Evolutionary conservation across 495 filamentous ascomycete species (phyloP).

Genomic region (Aspergillus olivimuriae): DNA sequence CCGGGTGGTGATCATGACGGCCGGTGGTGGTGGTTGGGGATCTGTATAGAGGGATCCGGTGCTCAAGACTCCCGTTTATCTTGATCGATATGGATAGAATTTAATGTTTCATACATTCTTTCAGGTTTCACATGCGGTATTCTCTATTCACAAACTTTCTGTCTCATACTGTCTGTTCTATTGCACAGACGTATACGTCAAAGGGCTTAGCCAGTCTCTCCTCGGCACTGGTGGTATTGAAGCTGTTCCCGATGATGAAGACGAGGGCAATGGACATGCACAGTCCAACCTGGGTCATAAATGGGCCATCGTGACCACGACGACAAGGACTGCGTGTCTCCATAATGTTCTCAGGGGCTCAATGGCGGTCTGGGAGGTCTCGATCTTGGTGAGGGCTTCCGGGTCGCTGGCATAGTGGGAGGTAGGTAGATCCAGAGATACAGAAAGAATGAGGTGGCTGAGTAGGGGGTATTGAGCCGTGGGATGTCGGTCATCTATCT

Average conservation of each 20-base stretch:
- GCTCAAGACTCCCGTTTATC: background rate
- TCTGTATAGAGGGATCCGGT: background rate
- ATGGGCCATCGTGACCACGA: slow-evolving; percentile 43
- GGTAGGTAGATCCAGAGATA: slow-evolving; percentile 1
- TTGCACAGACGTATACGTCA: too few species aligned
- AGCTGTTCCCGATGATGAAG: slow-evolving; percentile 39
- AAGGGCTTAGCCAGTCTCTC: too few species aligned
- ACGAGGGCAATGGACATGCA: slow-evolving; percentile 33
- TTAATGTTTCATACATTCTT: background rate
- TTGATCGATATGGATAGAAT: background rate
- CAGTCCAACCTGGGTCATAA: slow-evolving; percentile 40
- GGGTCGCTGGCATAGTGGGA: slow-evolving; percentile 10
- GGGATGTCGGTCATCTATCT: too few species aligned
- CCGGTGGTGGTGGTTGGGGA: slow-evolving; percentile 50
- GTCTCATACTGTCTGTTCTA: too few species aligned
- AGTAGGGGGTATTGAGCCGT: too few species aligned
- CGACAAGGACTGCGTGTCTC: slow-evolving; percentile 36
- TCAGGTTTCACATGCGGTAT: too few species aligned
- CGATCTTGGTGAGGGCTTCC: slow-evolving; percentile 11
- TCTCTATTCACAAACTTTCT: background rate
- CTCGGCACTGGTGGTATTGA: slow-evolving; percentile 32
- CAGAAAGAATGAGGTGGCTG: too few species aligned
- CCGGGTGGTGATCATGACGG: slow-evolving; percentile 66
- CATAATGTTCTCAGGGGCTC: slow-evolving; percentile 6
- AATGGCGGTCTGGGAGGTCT: slow-evolving; percentile 14